Base-by-base conservation (phyloP, 768 basidiomycete genomes). In the Lentinula edodes region DNA sequence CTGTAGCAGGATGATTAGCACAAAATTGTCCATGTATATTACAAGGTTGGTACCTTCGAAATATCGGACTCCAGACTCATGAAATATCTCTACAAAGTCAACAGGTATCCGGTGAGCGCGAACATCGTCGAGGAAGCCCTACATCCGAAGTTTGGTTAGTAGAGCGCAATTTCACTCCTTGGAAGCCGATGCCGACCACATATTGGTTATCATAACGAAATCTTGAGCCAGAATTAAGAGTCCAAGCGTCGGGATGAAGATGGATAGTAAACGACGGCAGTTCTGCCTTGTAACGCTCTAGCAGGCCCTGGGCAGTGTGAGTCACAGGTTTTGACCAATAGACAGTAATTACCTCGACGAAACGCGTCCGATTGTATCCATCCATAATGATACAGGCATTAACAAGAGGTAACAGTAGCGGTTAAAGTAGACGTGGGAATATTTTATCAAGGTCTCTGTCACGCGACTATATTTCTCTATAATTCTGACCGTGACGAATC, bases 71-170 rank as follows among this genome's bases (percentile, higher is more conserved):
- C 79, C 80, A 3, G 85, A 83, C 20, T 80, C 74, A 63, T 94
- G 89, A 66, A 94, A 92, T 34, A 92, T 73, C 63, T 92, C 89
- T 12, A 93, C 77, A 70, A 91, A 92, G 74, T 94, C 92, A 35
- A 89, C 85, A 12, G 92, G 92, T 78, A 94, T 93, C 52, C 91
- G 81, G 66, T 90, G 84, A 7, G 87, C 87, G 52, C 90, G 84
- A 58, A 94, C 86, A 69, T 94, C 92, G 67, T 94, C 92, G 43
- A 94, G 78, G 6, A 94, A 73, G 50, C 88, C 86, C 91, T 93
- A 67, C 23, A 61, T 43, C 16, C 13, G 34, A 6, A 34, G 1
- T 61, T 13, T 50, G 48, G 12, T 20, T 60, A 28, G 52, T 51
- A 23, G 13, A 61, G 43, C 16, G 18, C 18, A 58, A 38, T 48